Evolutionary conservation across 345 rosid species (phyloP).

Genomic region (Viola odorata): DNA sequence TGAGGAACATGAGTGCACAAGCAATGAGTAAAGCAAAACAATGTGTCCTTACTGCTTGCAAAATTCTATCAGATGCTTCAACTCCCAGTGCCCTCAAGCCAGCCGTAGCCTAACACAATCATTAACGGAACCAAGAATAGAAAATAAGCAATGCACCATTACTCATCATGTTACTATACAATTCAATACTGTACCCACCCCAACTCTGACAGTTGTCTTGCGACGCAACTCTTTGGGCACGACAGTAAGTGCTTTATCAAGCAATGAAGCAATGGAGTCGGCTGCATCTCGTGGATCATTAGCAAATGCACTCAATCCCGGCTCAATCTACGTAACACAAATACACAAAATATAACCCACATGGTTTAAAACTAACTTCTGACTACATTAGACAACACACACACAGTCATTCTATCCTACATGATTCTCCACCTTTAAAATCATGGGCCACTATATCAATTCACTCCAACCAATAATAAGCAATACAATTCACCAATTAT

Average conservation of each 20-base stretch:
- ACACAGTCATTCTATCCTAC: too few relatives aligned
- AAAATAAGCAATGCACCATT: slow-evolving; percentile 7
- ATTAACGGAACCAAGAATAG: slow-evolving; percentile 11
- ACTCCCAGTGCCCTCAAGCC: slow-evolving; percentile 82
- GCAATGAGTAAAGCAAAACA: slow-evolving; percentile 4
- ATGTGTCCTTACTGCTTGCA: slow-evolving; percentile 56
- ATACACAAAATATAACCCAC: slow-evolving; percentile 12
- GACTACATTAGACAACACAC: too few relatives aligned
- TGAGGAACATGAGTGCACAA: slow-evolving; percentile 4
- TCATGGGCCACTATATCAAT: not conserved
- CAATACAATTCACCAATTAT: not conserved
- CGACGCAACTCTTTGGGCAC: slow-evolving; percentile 73
- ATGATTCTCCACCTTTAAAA: too few relatives aligned
- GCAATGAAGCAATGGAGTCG: slow-evolving; percentile 54
- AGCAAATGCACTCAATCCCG: slow-evolving; percentile 84
- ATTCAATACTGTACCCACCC: slow-evolving; percentile 45
- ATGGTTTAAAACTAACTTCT: too few relatives aligned
- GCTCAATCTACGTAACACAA: slow-evolving; percentile 47
- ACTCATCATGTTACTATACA: not conserved
- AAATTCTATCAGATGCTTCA: slow-evolving; percentile 76
- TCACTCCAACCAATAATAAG: not conserved
- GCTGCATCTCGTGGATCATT: slow-evolving; percentile 72
- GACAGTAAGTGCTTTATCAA: slow-evolving; percentile 75
- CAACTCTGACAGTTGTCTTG: slow-evolving; percentile 95
- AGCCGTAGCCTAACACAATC: slow-evolving; percentile 71